phyloP scores from a whole-genome alignment of 2,329 filamentous ascomycete species.

The Chaetomiaceae sp. region DNA sequence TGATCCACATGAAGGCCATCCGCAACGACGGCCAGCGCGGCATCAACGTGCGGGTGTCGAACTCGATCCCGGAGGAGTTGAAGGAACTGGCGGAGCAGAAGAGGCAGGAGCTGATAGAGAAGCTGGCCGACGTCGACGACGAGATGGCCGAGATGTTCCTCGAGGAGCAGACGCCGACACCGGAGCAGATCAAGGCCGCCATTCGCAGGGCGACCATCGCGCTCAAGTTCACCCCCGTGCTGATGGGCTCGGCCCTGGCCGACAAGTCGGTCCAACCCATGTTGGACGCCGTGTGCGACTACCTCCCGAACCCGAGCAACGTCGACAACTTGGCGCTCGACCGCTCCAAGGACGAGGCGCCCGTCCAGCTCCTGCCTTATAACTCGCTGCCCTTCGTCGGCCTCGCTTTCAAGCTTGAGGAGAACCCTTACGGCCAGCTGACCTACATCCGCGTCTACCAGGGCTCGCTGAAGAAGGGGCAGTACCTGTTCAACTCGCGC shows the following conservation, averaged over 20 bases:
- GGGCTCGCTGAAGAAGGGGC: conserved; percentile 79
- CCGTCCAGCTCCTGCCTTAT: conserved; percentile 85
- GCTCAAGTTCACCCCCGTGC: conserved; percentile 85
- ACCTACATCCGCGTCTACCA: conserved; percentile 99
- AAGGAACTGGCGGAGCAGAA: conserved; percentile 73
- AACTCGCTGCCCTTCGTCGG: conserved; percentile 91
- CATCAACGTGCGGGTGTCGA: conserved; percentile 66
- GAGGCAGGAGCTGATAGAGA: conserved; percentile 82
- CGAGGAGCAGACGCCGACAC: conserved; percentile 74
- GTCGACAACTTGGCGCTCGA: conserved; percentile 87
- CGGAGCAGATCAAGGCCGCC: conserved; percentile 81
- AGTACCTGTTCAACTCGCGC: conserved; percentile 87
- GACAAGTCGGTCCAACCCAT: conserved; percentile 95
- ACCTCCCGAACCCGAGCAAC: conserved; percentile 84
- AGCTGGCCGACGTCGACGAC: conserved; percentile 93
- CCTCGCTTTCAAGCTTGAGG: conserved; percentile 96
- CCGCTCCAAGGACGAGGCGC: conserved; percentile 67
- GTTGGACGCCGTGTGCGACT: conserved; percentile 92
- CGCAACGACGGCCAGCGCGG: conserved; percentile 86
- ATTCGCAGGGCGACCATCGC: conserved; percentile 86
- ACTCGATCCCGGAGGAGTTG: conserved; percentile 78
- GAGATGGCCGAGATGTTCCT: conserved; percentile 95
- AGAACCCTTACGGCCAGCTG: conserved; percentile 96
- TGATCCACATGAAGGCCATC: conserved; percentile 86
- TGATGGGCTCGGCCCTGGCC: conserved; percentile 93